Conservation (phyloP, 768 basidiomycete genomes). For the Auriscalpium vulgare region DNA sequence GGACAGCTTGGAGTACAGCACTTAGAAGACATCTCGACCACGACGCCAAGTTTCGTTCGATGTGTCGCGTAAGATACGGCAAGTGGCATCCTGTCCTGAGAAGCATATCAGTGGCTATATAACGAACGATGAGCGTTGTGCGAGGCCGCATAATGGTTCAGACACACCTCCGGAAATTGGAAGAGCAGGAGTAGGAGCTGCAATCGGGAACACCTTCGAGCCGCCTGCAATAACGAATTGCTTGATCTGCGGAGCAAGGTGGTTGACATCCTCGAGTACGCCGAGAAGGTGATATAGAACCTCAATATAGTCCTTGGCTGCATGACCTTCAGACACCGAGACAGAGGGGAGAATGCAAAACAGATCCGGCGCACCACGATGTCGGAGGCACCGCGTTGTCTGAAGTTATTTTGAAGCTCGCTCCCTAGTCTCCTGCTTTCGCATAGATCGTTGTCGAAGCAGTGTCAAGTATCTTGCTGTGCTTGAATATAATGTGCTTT, state of each 20-base stretch:
- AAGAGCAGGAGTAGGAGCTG: background rate
- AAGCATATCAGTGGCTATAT: background rate
- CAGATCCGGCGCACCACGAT: background rate
- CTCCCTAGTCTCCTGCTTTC: too few species aligned
- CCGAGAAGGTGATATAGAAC: background rate
- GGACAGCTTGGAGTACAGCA: background rate
- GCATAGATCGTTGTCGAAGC: too few species aligned
- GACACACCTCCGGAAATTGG: background rate
- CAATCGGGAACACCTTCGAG: background rate
- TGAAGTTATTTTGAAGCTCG: background rate
- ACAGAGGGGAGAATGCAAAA: too few species aligned
- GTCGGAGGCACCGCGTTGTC: slow-evolving; percentile 3
- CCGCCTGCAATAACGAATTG: background rate
- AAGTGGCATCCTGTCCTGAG: background rate
- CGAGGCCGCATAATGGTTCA: too few species aligned
- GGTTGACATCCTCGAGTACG: background rate
- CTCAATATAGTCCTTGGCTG: background rate
- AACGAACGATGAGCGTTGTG: background rate
- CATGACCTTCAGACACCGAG: background rate
- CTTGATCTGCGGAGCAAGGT: background rate
- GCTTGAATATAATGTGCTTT: too few species aligned
- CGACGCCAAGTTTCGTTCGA: background rate
- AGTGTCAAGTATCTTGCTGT: too few species aligned
- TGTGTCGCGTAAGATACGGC: background rate
- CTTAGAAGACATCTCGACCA: background rate